Evolutionary conservation across 306 rosid species (phyloP), one percentile per base, ranked within the genome.

Genomic region (Castanea sativa): DNA sequence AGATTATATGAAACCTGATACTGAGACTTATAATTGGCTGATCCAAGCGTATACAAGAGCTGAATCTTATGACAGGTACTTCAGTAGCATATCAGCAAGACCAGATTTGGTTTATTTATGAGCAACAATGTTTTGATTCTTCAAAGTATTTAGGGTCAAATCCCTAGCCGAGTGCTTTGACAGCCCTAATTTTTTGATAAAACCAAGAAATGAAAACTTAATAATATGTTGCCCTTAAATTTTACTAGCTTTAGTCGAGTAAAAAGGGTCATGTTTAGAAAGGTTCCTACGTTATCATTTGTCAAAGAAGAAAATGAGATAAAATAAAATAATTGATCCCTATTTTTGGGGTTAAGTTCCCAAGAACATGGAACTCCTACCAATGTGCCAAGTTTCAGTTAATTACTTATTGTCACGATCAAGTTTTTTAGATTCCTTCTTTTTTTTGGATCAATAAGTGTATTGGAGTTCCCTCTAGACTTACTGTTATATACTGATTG

Each of bases 41-140:
- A 91, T 95, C 82, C 97, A 95, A 87, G 99, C 99, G 52, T 95
- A 90, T 85, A 91, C 98, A 73, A 92, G 97, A 86, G 99, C 99
- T 78, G 99, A 94, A 78, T 86, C 99, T 84, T 94, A 94, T 82
- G 99, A 94, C 88, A 92, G 99, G 99, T 94, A 83, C 71, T 82
- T 79, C 32, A 60, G 57, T 60, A 27, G 58, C 59, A 45, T 21
- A 52, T 49, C 11, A 18, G 38, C 10, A 51, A 23, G 30, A 59
- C 12, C 11, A 2, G 53, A 49, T 49, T 49, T 10, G 53, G 35
- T 63, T 63, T 63, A 4, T 21, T 63, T 12, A 3, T 49, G 53
- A 49, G 53, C 5, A 3, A 3, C 53, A 13, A 13, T 49, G 14
- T 49, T 49, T 49, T 49, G 53, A 49, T 10, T 10, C 53, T 2